Base-by-base conservation (phyloP, 106 monocot species). In the Agapanthus africanus region DNA sequence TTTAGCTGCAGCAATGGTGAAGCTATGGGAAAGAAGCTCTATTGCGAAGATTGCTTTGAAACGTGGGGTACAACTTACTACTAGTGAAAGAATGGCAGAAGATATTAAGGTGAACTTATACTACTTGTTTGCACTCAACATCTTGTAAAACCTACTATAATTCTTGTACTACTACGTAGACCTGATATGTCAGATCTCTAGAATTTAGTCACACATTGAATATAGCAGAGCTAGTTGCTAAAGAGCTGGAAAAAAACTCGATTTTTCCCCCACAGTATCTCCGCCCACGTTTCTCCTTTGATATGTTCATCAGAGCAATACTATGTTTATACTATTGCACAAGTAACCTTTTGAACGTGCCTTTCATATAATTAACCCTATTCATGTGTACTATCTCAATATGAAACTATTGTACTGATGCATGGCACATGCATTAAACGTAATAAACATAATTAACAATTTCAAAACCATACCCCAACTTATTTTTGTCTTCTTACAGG, bases 31-130 rank as follows among this genome's bases (percentile, higher is more conserved):
- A 76, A 86, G 70, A 80, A 92, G 91, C 79, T 88, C 82, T 21
- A 92, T 97, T 76, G 95, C 84, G 60, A 97, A 97, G 77, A 82
- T 97, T 77, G 84, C 82, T 76, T 60, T 97, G 67, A 97, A 97
- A 38, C 83, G 95, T 65, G 91, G 95, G 6, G 95, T 97, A 32
- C 95, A 91, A 66, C 88, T 91, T 72, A 91, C 95, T n/a, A 87
- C 68, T 27, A 92, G 95, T 70, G 95, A 97, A 82, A 86, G 95
- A 80, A 97, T 97, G 88, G 95, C 95, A 28, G 86, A 82, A 74
- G 95, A 91, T 63, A 89, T 97, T 32, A 88, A 92, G 67, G 95
- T 97, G 84, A 86, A 72, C 69, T 49, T n/a, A 13, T 32, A 37
- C 60, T 40, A 41, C 7, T 74, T 27, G 23, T 61, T 61, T 19